Conservation (phyloP, 164 flowering plant genomes). For the Malania oleifera region DNA sequence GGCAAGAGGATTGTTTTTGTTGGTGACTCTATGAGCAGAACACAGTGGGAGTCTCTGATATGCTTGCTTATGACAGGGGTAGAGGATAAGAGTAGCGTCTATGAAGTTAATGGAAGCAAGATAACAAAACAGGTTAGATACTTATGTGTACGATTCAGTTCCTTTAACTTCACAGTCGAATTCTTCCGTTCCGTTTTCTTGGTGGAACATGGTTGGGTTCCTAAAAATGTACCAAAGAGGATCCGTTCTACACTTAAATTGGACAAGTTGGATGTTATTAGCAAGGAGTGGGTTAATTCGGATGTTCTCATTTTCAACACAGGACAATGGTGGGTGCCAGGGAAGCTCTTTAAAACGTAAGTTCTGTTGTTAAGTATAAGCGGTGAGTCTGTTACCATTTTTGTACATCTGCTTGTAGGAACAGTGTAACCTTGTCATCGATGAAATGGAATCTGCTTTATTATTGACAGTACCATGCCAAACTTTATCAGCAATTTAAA, state of each 20-base stretch:
- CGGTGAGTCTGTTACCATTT: background rate
- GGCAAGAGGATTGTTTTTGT: slow-evolving; percentile 50
- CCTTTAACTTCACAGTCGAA: slow-evolving; percentile 43
- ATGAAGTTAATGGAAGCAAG: slow-evolving; percentile 48
- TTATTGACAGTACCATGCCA: background rate
- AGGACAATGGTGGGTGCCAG: slow-evolving; percentile 70
- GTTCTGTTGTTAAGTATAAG: slow-evolving; percentile 10
- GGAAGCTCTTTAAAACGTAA: slow-evolving; percentile 56
- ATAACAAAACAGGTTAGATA: slow-evolving; percentile 47
- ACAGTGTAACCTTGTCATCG: background rate
- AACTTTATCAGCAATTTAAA: background rate
- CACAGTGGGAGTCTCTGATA: slow-evolving; percentile 65
- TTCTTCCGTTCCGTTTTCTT: slow-evolving; percentile 53
- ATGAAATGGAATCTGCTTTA: background rate
- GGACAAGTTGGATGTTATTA: slow-evolving; percentile 44
- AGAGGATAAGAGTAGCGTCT: slow-evolving; percentile 47
- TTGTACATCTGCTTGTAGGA: background rate
- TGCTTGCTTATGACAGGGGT: slow-evolving; percentile 56
- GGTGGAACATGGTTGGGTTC: slow-evolving; percentile 34
- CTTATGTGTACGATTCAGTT: slow-evolving; percentile 41
- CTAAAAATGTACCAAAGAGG: slow-evolving; percentile 45
- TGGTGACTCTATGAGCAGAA: slow-evolving; percentile 63
- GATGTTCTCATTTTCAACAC: slow-evolving; percentile 57
- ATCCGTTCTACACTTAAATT: slow-evolving; percentile 39
- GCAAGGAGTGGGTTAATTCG: slow-evolving; percentile 39